These are phyloP conservation scores for Cyclotella cryptica DNA, from an alignment of 108 stramenopile species.

Conservation along the genomic window DNA sequence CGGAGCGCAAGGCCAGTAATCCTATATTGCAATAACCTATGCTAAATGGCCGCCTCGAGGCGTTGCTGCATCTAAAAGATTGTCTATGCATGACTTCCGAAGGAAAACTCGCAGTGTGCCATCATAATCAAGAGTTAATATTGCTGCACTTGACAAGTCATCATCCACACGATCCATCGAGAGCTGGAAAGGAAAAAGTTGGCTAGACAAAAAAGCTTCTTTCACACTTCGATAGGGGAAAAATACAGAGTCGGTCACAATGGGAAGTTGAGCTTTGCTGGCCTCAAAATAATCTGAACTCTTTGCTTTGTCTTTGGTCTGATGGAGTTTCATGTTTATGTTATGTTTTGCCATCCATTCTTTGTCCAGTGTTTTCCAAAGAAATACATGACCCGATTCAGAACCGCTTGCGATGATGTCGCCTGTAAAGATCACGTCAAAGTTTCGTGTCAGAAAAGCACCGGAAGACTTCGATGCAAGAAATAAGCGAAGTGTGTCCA, in stretches of 20 bases:
- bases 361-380: constrained; percentile 57
- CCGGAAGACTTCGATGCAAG: not conserved
- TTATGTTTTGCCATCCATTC: constrained; percentile 34
- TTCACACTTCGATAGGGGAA: constrained; percentile 37
- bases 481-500: not conserved
- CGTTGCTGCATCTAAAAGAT: constrained; percentile 49
- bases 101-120: constrained; percentile 56
- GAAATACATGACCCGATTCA: constrained; percentile 70
- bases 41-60: constrained; percentile 40
- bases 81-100: constrained; percentile 52
- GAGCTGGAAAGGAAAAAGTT: constrained; percentile 43
- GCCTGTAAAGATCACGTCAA: not conserved
- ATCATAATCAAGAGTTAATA: constrained; percentile 61
- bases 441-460: not conserved
- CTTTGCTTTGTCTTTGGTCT: constrained; percentile 53
- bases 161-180: constrained; percentile 52
- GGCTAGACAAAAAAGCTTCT: constrained; percentile 45
- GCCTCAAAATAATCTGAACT: constrained; percentile 50
- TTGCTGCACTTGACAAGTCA: constrained; percentile 55
- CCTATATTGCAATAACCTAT: constrained; percentile 1
- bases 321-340: constrained; percentile 25
- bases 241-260: constrained; percentile 56
- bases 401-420: constrained; percentile 65
- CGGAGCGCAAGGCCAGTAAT: too few relatives aligned
- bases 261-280: constrained; percentile 44